Evolutionary conservation across 2,329 filamentous ascomycete species (phyloP).

Genomic region (Alternaria novae-zelandiae): DNA sequence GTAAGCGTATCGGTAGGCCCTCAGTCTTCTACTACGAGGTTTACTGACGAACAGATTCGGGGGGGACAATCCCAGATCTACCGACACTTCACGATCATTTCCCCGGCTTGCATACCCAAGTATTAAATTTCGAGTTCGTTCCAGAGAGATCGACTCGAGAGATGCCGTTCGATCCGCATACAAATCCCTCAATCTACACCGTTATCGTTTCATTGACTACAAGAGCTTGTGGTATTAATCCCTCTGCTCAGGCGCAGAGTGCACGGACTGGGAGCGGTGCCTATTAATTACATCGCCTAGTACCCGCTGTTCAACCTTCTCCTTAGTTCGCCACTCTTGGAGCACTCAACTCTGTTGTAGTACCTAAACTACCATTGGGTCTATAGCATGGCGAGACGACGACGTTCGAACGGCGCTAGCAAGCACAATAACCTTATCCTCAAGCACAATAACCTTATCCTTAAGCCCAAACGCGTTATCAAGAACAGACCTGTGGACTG

Average conservation of each 20-base stretch:
- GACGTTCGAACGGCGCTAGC: neutral
- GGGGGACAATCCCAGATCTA: too few relatives aligned
- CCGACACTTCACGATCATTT: too few relatives aligned
- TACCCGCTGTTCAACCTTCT: neutral
- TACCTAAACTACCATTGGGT: neutral
- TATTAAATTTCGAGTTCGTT: too few relatives aligned
- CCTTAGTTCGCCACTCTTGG: neutral
- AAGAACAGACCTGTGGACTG: neutral
- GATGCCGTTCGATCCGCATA: too few relatives aligned
- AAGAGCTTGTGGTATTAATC: accelerated
- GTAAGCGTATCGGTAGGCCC: too few relatives aligned
- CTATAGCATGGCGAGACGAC: neutral
- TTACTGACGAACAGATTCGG: too few relatives aligned
- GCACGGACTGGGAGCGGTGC: neutral
- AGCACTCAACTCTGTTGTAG: neutral
- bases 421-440: neutral
- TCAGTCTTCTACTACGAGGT: too few relatives aligned
- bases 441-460: neutral
- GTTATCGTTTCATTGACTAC: too few relatives aligned
- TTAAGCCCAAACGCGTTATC: neutral
- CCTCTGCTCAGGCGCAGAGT: neutral
- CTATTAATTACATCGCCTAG: neutral
- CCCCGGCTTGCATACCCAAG: too few relatives aligned
- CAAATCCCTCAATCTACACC: accelerated
- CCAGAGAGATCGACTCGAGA: too few relatives aligned